phyloP scores from a whole-genome alignment of 352 stramenopile species.

The Pythium phragmitis region DNA sequence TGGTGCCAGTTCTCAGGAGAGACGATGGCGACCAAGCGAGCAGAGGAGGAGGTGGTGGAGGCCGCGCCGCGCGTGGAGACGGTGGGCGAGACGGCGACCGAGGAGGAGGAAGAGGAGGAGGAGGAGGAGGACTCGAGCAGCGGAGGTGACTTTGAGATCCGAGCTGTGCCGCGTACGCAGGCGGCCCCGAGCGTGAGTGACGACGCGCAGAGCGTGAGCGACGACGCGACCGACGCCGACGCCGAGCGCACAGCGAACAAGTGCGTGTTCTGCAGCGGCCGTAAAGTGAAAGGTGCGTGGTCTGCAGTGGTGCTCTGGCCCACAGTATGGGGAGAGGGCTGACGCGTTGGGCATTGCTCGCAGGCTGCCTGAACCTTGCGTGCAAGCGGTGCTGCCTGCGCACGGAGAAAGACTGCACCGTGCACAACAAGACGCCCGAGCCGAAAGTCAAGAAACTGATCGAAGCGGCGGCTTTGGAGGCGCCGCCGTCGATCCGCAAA shows the following conservation, averaged over 20 bases:
- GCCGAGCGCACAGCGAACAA: slow-evolving; percentile 17
- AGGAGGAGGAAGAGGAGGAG: slow-evolving; percentile 4
- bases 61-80: not conserved
- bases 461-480: not conserved
- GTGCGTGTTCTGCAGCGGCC: slow-evolving; percentile 17
- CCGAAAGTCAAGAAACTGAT: slow-evolving; percentile 19
- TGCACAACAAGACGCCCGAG: slow-evolving; percentile 36
- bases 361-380: slow-evolving; percentile 45
- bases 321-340: not conserved
- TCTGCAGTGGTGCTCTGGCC: not conserved
- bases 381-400: slow-evolving; percentile 75
- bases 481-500: slow-evolving; percentile 7
- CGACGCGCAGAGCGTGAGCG: slow-evolving; percentile 6
- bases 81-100: slow-evolving; percentile 11
- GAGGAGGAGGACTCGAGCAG: not conserved
- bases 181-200: slow-evolving; percentile 9
- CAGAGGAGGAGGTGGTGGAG: not conserved
- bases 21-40: slow-evolving; percentile 11
- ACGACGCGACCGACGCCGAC: slow-evolving; percentile 1
- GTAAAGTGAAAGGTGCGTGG: slow-evolving; percentile 21
- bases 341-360: not conserved
- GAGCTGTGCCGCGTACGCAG: slow-evolving; percentile 1
- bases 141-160: slow-evolving; percentile 19
- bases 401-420: slow-evolving; percentile 34
- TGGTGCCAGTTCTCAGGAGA: not conserved